Base-by-base conservation (phyloP, 805 yeast species). In the Saccharomyces mikatae region DNA sequence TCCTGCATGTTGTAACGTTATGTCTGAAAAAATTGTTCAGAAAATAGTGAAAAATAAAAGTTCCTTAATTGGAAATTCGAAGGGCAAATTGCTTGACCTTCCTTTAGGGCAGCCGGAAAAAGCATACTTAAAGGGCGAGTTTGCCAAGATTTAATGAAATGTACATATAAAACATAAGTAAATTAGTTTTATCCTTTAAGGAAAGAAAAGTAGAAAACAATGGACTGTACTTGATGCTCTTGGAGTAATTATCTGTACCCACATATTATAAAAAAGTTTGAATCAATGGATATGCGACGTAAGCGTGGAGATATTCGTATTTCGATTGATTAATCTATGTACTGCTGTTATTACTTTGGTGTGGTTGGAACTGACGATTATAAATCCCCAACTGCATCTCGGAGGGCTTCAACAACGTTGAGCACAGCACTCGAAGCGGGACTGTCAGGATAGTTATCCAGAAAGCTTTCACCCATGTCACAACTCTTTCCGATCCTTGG, bases 401-500 rank as follows among this genome's bases (percentile, higher is more conserved):
- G 70, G 56, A 86, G 70, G 0, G 76, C 74, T 63, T 86, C 91
- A 13, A 92, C 96, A 41, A 94, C 96, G 50, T 84, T 86, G 56
- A 89, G 69, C 53, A 94, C 84, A 0, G 97, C 96, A 1, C 79
- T 77, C 2, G 96, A 81, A 0, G 98, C 96, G 0, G 99, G 98
- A 3, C 96, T 88, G 56, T 91, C 97, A 0, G 96, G 92, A 63
- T 84, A 84, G 52, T 76, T 72, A 60, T 90, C 97, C 55, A 89
- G 74, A 69, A 92, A 94, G 56, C 87, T 82, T 60, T 81, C 86
- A 21, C 99, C 99, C 24, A 74, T 62, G 66, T 94, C 99, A 70
- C 97, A 90, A 47, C 90, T 79, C 62, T 77, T 79, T 0, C 98
- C 98, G 21, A 94, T 89, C 57, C 98, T 77, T 13, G 99, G 98